phyloP scores from a whole-genome alignment of 2,329 filamentous ascomycete species.

The Colletotrichum neosansevieriae region DNA sequence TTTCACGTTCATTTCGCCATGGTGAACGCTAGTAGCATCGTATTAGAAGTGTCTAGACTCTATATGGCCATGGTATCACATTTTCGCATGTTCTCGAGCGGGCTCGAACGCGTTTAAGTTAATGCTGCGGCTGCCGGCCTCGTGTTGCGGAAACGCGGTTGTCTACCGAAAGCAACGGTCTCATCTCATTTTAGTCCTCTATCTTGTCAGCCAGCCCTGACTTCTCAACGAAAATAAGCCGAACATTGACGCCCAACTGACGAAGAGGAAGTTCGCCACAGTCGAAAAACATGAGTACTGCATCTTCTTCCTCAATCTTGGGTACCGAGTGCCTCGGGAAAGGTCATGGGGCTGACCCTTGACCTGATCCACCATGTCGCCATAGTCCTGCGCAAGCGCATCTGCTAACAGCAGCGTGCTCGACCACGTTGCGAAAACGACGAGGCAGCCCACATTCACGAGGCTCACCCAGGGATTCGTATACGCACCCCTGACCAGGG shows the following conservation, averaged over 20 bases:
- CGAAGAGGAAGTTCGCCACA: conserved; percentile 16
- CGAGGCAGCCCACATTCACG: conserved; percentile 16
- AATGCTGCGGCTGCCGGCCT: too few species aligned
- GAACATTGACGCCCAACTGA: conserved; percentile 22
- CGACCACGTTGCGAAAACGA: conserved; percentile 24
- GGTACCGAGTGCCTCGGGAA: background rate
- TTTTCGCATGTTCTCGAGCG: too few species aligned
- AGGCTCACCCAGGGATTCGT: conserved; percentile 12
- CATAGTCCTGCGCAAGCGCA: background rate
- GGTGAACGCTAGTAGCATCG: background rate
- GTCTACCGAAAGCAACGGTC: too few species aligned
- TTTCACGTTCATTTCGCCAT: too few species aligned
- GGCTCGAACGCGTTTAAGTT: too few species aligned
- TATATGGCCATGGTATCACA: too few species aligned
- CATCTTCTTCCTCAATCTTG: conserved; percentile 17
- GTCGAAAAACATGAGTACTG: conserved; percentile 27
- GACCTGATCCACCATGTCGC: background rate
- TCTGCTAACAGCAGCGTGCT: conserved; percentile 18
- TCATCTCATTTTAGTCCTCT: too few species aligned
- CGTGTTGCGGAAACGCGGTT: too few species aligned
- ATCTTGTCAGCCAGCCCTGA: conserved; percentile 26
- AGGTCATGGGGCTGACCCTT: too few species aligned
- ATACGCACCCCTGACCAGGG: conserved; percentile 2
- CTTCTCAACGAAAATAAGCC: conserved; percentile 3
- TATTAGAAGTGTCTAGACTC: background rate